Conservation (phyloP, 495 filamentous ascomycete genomes). For the Penicillium taxi region DNA sequence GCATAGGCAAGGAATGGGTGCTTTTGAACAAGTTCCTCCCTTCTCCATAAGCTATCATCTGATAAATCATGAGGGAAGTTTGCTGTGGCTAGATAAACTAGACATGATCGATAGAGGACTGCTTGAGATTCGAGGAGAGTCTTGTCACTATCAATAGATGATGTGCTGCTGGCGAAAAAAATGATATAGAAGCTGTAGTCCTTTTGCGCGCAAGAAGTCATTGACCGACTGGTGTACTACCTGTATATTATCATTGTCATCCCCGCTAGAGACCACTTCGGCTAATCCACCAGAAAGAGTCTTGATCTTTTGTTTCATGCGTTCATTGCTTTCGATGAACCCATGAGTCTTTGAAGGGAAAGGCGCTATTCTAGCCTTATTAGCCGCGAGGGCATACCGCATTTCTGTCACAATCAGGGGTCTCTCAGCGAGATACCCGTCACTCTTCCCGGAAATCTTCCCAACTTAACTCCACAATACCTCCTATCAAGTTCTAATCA, state of each 20-base stretch:
- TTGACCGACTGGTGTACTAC: conserved; percentile 14
- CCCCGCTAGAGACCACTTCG: conserved; percentile 1
- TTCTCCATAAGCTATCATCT: no score
- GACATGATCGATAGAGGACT: conserved; percentile 6
- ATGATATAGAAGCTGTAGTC: conserved; percentile 13
- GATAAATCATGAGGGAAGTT: no score
- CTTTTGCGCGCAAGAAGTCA: conserved; percentile 10
- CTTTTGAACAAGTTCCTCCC: neutral
- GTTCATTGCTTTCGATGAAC: conserved; percentile 7
- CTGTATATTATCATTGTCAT: conserved; percentile 5
- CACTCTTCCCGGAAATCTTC: no score
- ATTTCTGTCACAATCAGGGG: conserved; percentile 9
- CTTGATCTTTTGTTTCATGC: conserved; percentile 6
- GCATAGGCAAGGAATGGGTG: conserved; percentile 6
- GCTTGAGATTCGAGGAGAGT: conserved; percentile 2
- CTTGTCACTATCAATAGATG: neutral
- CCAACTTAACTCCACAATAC: no score
- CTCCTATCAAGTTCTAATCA: no score
- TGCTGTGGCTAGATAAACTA: conserved; percentile 6
- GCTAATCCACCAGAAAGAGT: conserved; percentile 11
- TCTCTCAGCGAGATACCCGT: conserved; percentile 7
- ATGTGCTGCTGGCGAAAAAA: conserved; percentile 3
- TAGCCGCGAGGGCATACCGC: conserved; percentile 7
- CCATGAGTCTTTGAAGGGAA: neutral
- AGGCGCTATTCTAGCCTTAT: neutral